These are phyloP conservation scores for Phoma herbarum DNA, from an alignment of 2,329 filamentous ascomycete species.

Conservation along the genomic window DNA sequence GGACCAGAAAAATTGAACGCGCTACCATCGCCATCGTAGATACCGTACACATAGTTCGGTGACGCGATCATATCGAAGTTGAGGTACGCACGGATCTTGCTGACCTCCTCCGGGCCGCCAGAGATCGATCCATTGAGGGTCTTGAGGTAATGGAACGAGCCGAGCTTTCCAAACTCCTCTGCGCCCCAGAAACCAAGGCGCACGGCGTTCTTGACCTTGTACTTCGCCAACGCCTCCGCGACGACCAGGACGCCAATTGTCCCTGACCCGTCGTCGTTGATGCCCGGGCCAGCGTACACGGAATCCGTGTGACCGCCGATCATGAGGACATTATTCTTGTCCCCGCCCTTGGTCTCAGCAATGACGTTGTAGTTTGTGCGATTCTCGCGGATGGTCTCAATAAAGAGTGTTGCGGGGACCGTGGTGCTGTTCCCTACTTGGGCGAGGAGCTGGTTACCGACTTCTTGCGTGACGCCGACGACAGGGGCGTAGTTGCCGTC, in stretches of 20 bases:
- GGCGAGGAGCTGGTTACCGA: conserved; percentile 65
- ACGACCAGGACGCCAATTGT: conserved; percentile 51
- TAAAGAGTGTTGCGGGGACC: conserved; percentile 41
- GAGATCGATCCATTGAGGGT: conserved; percentile 45
- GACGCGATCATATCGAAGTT: conserved; percentile 57
- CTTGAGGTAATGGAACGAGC: conserved; percentile 51
- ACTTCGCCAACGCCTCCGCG: conserved; percentile 51
- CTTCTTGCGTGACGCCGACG: conserved; percentile 70
- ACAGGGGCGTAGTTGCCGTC: conserved; percentile 67
- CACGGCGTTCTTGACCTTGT: conserved; percentile 52
- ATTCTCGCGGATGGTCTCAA: conserved; percentile 57
- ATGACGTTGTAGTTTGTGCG: conserved; percentile 56
- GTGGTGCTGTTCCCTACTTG: conserved; percentile 59
- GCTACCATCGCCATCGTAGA: conserved; percentile 52
- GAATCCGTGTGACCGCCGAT: conserved; percentile 54
- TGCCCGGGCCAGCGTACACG: conserved; percentile 54
- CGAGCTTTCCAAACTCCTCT: conserved; percentile 54
- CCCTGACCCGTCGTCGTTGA: conserved; percentile 55
- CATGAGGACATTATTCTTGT: conserved; percentile 53
- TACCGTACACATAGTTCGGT: conserved; percentile 52
- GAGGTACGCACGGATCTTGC: conserved; percentile 53
- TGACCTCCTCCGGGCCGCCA: conserved; percentile 42
- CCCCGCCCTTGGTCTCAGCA: conserved; percentile 52
- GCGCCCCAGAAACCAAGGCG: conserved; percentile 54
- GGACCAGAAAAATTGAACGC: conserved; percentile 52